Conservation (phyloP, 192 early-diverging fungal genomes). For the Anaeromyces robustus region DNA sequence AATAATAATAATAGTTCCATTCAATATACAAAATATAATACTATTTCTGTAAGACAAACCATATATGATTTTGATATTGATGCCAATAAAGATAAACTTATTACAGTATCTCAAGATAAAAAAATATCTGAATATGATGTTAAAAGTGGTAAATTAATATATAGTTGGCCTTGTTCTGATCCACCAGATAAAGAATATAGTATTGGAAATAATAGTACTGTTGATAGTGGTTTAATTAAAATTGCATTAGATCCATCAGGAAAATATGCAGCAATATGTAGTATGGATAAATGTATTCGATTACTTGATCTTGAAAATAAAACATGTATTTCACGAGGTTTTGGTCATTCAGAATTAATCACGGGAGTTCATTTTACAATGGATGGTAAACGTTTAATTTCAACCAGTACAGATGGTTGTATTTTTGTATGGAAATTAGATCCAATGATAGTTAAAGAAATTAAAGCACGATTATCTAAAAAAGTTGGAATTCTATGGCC, state of each 20-base stretch:
- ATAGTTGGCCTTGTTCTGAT: conserved; percentile 9
- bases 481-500: not conserved
- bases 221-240: conserved; percentile 40
- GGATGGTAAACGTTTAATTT: conserved; percentile 32
- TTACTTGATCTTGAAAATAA: conserved; percentile 52
- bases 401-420: conserved; percentile 57
- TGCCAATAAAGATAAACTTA: conserved; percentile 29
- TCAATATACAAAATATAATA: conserved; percentile 42
- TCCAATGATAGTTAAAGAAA: not conserved
- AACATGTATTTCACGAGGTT: conserved; percentile 32
- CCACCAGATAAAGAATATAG: conserved; percentile 23
- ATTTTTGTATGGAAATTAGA: conserved; percentile 56
- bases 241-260: conserved; percentile 54
- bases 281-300: conserved; percentile 51
- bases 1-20: not conserved
- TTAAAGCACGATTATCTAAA: not conserved
- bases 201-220: conserved; percentile 21
- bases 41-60: conserved; percentile 46
- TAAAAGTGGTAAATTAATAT: conserved; percentile 46
- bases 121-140: conserved; percentile 41
- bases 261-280: conserved; percentile 40
- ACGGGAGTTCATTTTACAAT: conserved; percentile 47
- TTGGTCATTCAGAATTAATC: conserved; percentile 58
- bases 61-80: conserved; percentile 59
- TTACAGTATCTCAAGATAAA: conserved; percentile 53